Conservation (phyloP, 352 stramenopile genomes). For the Phytophthora pini region DNA sequence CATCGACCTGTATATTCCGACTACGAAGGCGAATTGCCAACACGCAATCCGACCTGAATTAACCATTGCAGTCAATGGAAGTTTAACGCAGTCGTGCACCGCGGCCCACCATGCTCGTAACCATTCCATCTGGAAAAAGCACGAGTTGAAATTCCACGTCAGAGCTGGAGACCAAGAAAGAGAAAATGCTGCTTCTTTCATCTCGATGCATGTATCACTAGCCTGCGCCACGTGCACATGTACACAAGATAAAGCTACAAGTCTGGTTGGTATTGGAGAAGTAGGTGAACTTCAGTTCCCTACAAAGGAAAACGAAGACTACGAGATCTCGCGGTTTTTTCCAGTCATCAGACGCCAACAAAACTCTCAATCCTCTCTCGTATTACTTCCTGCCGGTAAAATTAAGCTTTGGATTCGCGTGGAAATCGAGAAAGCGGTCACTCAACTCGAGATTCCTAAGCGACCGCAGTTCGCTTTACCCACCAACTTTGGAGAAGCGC, state of each 20-base stretch:
- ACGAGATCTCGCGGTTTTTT: constrained; percentile 42
- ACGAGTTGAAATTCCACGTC: constrained; percentile 26
- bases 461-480: constrained; percentile 16
- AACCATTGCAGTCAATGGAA: constrained; percentile 17
- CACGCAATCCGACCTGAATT: constrained; percentile 10
- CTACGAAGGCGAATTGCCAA: constrained; percentile 12
- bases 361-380: constrained; percentile 1
- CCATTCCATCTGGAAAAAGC: constrained; percentile 43
- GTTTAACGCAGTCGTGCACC: constrained; percentile 12
- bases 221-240: constrained; percentile 16
- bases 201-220: constrained; percentile 26
- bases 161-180: background rate
- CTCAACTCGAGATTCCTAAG: constrained; percentile 12
- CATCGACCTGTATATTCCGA: constrained; percentile 28
- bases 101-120: constrained; percentile 41
- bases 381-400: constrained; percentile 33
- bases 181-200: constrained; percentile 5
- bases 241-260: background rate
- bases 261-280: constrained; percentile 28
- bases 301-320: constrained; percentile 21
- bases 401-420: constrained; percentile 45
- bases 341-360: constrained; percentile 26
- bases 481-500: constrained; percentile 38
- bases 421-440: constrained; percentile 26
- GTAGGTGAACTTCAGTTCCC: constrained; percentile 33